Evolutionary conservation across 805 yeast species (phyloP).

Genomic region (Candida pseudoglaebosa): DNA sequence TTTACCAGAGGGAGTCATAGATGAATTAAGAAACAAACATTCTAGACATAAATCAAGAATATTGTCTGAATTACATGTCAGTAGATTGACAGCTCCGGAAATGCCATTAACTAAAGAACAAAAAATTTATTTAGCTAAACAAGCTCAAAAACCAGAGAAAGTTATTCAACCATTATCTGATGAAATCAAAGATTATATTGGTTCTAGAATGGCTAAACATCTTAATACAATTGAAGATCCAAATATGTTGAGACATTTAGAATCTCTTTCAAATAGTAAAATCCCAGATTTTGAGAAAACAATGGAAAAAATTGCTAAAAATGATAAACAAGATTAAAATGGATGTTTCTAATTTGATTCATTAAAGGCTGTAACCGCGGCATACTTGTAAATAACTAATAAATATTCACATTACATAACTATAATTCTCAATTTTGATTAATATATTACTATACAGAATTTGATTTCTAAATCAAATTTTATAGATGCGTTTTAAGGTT

Average conservation of each 20-base stretch:
- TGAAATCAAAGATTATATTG: conserved; percentile 55
- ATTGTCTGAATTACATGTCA: conserved; percentile 59
- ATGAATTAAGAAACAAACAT: conserved; percentile 71
- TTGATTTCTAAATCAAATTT: background rate
- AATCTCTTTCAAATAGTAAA: conserved; percentile 27
- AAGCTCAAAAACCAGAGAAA: conserved; percentile 35
- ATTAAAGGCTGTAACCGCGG: background rate
- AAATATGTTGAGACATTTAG: conserved; percentile 35
- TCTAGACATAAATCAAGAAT: conserved; percentile 57
- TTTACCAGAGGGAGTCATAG: conserved; percentile 62
- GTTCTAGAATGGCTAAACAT: conserved; percentile 43
- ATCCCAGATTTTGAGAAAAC: conserved; percentile 30
- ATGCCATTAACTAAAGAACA: conserved; percentile 73
- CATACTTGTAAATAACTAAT: background rate
- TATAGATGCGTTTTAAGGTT: conserved; percentile 10
- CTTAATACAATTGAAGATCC: conserved; percentile 32
- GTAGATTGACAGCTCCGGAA: conserved; percentile 59
- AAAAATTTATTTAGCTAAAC: conserved; percentile 58
- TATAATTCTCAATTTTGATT: background rate
- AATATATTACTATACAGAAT: background rate
- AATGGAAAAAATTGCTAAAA: conserved; percentile 16
- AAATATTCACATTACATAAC: background rate
- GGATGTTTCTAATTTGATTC: background rate
- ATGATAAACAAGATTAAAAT: conserved; percentile 4
- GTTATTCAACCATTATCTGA: conserved; percentile 35